phyloP scores from a whole-genome alignment of 208 protist species.

The Leishmania lainsoni region DNA sequence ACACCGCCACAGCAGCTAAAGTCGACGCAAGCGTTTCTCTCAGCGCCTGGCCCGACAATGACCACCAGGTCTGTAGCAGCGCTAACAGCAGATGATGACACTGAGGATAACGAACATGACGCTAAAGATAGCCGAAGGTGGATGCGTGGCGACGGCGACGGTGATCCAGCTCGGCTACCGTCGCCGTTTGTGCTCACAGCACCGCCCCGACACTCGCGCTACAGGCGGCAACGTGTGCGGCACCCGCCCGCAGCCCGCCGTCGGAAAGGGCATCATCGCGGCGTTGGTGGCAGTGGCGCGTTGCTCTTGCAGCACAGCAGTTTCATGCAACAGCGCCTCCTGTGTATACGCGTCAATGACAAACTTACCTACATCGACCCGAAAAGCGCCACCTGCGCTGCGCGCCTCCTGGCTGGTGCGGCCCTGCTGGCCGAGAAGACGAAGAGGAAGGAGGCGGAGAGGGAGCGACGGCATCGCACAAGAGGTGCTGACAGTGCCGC shows the following conservation, averaged over 20 bases:
- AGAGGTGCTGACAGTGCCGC: not conserved
- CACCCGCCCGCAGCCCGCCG: slow-evolving; percentile 7
- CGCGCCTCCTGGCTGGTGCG: slow-evolving; percentile 36
- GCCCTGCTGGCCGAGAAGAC: slow-evolving; percentile 30
- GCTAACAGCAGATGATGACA: not conserved
- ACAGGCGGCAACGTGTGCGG: slow-evolving; percentile 2
- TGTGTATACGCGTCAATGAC: slow-evolving; percentile 38
- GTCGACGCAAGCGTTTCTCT: not conserved
- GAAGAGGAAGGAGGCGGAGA: slow-evolving; percentile 8
- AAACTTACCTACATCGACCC: slow-evolving; percentile 44
- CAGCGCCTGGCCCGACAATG: not conserved
- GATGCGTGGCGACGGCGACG: not conserved
- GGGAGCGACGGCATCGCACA: not conserved
- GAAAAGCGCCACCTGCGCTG: slow-evolving; percentile 29
- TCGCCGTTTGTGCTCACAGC: not conserved
- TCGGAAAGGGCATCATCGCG: not conserved
- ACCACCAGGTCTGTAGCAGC: not conserved
- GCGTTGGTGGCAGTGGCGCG: not conserved
- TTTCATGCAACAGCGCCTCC: slow-evolving; percentile 28
- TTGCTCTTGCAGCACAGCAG: slow-evolving; percentile 27
- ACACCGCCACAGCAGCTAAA: not conserved
- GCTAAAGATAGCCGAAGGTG: not conserved
- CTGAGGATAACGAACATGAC: not conserved
- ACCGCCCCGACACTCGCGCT: not conserved
- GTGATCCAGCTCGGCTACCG: not conserved